These are phyloP conservation scores for Apiospora aurea DNA, from an alignment of 2,329 filamentous ascomycete species.

Conservation along the genomic window DNA sequence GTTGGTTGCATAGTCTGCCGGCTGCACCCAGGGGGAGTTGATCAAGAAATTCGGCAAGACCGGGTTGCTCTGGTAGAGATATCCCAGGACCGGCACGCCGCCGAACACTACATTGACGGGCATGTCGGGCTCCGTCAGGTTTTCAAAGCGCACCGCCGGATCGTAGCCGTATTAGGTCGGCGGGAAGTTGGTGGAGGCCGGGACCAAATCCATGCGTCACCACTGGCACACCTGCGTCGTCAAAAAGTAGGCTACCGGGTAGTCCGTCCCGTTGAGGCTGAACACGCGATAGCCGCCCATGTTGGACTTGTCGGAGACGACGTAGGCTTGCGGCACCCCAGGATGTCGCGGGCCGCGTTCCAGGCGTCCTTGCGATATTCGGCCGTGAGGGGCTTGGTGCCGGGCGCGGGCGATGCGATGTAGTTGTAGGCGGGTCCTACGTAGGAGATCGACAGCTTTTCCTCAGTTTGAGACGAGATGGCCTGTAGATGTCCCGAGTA, in stretches of 20 bases:
- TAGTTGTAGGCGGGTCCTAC: neutral
- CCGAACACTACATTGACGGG: neutral
- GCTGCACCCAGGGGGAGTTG: neutral
- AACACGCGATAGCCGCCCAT: neutral
- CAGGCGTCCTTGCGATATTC: constrained; percentile 1
- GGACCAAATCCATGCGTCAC: neutral
- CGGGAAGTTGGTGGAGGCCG: neutral
- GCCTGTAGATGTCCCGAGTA: neutral
- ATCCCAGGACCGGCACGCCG: neutral
- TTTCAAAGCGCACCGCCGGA: neutral
- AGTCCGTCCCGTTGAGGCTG: constrained; percentile 2
- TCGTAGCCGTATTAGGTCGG: neutral
- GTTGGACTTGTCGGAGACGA: neutral
- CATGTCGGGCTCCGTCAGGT: constrained; percentile 3
- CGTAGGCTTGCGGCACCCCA: neutral
- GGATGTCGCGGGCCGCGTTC: neutral
- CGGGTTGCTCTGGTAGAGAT: neutral
- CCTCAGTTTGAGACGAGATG: neutral
- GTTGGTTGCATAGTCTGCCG: neutral
- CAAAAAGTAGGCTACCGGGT: neutral
- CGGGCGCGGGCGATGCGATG: neutral
- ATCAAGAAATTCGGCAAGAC: constrained; percentile 1
- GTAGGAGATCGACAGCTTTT: neutral
- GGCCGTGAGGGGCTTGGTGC: neutral
- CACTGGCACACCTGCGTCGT: constrained; percentile 4